Percentiles rank a stretch among this genome's conserved stretches.
phyloP scores from a whole-genome alignment of 208 protist species.

The Leishmania guyanensis region DNA sequence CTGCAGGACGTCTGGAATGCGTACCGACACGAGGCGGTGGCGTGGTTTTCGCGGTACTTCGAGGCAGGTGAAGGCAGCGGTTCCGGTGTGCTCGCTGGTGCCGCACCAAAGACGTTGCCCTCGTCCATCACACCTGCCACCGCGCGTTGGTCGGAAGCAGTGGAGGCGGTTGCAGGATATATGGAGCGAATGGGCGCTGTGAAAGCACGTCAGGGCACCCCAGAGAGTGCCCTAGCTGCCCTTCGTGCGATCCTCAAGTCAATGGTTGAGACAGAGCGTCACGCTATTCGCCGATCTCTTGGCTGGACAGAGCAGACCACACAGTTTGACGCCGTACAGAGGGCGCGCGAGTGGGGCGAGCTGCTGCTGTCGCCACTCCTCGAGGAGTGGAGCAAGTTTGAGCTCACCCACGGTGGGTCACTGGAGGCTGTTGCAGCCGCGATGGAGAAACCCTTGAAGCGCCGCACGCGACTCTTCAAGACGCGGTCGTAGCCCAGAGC shows the following conservation, averaged over 20 bases:
- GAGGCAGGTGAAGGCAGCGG: conserved; percentile 29
- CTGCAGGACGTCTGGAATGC: conserved; percentile 76
- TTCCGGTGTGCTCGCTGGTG: conserved; percentile 27
- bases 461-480: conserved; percentile 78
- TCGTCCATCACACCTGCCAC: conserved; percentile 52
- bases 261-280: conserved; percentile 61
- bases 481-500: conserved; percentile 2
- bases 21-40: conserved; percentile 73
- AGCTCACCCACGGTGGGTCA: conserved; percentile 67
- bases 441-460: conserved; percentile 45
- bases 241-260: conserved; percentile 55
- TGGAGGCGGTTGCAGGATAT: conserved; percentile 63
- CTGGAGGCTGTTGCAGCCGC: conserved; percentile 49
- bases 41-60: conserved; percentile 50
- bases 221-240: conserved; percentile 4
- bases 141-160: conserved; percentile 73
- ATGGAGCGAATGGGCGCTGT: conserved; percentile 9
- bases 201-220: conserved; percentile 1
- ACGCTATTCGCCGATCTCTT: conserved; percentile 37
- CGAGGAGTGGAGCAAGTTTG: conserved; percentile 68
- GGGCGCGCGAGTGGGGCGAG: conserved; percentile 56
- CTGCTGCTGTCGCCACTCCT: conserved; percentile 68
- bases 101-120: conserved; percentile 40
- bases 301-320: conserved; percentile 41
- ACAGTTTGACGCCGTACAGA: conserved; percentile 61